phyloP scores from a whole-genome alignment of 1,284 basidiomycete species.

The Phylloporus sp. region DNA sequence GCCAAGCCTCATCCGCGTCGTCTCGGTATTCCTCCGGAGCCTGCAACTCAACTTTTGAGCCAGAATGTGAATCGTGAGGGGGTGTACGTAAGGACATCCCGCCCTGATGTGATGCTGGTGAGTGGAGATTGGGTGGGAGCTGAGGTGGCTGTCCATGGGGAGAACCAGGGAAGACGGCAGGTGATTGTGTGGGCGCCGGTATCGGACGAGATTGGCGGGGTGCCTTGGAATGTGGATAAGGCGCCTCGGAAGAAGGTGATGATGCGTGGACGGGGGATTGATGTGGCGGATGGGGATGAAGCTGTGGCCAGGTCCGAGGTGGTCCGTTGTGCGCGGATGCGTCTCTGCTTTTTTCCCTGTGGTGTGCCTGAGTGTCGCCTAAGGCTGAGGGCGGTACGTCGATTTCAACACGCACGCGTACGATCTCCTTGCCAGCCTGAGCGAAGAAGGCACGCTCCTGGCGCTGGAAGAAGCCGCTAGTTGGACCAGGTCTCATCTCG shows the following conservation, averaged over 20 bases:
- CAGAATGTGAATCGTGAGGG: slow-evolving; percentile 44
- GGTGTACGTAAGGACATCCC: slow-evolving; percentile 47
- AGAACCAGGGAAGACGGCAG: slow-evolving; percentile 33
- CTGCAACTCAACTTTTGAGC: slow-evolving; percentile 45
- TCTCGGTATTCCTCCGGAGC: slow-evolving; percentile 48
- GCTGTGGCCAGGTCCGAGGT: slow-evolving; percentile 33
- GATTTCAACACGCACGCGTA: slow-evolving; percentile 69
- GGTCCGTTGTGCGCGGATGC: no score
- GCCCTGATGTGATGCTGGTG: slow-evolving; percentile 40
- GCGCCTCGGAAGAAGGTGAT: slow-evolving; percentile 11
- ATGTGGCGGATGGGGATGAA: slow-evolving; percentile 31
- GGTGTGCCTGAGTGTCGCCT: slow-evolving; percentile 18
- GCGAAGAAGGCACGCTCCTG: slow-evolving; percentile 80
- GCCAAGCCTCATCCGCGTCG: slow-evolving; percentile 66
- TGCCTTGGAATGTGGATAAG: slow-evolving; percentile 26
- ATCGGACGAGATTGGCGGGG: slow-evolving; percentile 30
- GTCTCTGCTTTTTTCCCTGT: slow-evolving; percentile 26
- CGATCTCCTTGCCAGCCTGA: slow-evolving; percentile 72
- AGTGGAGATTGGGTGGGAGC: slow-evolving; percentile 47
- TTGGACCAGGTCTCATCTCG: slow-evolving; percentile 58
- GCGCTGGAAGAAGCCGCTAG: slow-evolving; percentile 68
- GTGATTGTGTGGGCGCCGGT: slow-evolving; percentile 32
- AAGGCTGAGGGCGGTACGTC: slow-evolving; percentile 41
- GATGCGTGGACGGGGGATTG: slow-evolving; percentile 31
- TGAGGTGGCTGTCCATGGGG: slow-evolving; percentile 40